Conservation (phyloP, 257 asterid genomes). For the Forsythia viridissima region DNA sequence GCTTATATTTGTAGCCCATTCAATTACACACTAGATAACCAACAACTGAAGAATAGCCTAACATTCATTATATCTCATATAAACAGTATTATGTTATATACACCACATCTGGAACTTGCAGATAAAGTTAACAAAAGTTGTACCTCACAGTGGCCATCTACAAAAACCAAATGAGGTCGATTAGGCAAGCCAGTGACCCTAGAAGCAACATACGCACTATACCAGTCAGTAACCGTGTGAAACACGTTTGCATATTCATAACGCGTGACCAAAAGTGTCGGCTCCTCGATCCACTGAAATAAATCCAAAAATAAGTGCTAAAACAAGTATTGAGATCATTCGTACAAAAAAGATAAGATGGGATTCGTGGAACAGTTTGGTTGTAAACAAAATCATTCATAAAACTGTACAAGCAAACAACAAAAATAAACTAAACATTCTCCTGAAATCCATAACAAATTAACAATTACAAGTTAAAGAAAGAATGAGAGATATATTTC, state of each 20-base stretch:
- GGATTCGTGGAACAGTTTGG: not conserved
- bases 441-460: no score
- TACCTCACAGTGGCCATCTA: slow-evolving; percentile 99
- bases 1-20: not conserved
- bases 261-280: slow-evolving; percentile 78
- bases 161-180: slow-evolving; percentile 86
- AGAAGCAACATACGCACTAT: slow-evolving; percentile 88
- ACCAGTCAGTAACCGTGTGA: slow-evolving; percentile 98
- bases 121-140: not conserved
- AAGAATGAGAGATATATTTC: no score
- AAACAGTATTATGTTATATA: not conserved
- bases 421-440: not conserved
- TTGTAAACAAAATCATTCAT: not conserved
- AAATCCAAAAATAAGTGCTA: slow-evolving; percentile 22
- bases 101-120: not conserved
- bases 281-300: slow-evolving; percentile 97
- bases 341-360: not conserved
- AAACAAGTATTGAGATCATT: not conserved
- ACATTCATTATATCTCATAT: not conserved
- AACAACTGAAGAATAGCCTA: not conserved
- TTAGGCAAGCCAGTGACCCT: slow-evolving; percentile 87
- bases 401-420: not conserved
- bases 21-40: not conserved
- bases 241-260: slow-evolving; percentile 94
- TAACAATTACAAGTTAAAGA: no score